Percentiles rank a stretch among this genome's conserved stretches.
These are phyloP conservation scores for Alternaria conjuncta DNA, from an alignment of 2,329 filamentous ascomycete species.

Conservation along the genomic window DNA sequence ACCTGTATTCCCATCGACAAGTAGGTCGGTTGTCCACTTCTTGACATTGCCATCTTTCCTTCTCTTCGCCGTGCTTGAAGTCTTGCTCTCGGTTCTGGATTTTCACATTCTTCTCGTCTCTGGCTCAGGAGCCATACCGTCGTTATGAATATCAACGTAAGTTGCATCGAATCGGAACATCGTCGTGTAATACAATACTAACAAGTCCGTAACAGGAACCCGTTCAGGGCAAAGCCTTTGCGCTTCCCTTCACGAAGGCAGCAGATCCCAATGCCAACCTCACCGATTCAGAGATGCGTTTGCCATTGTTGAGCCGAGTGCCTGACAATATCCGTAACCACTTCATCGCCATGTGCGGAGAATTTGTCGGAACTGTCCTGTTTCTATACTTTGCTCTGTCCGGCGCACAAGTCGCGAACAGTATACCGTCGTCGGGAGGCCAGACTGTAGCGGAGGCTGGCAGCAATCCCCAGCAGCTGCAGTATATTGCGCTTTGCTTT, in stretches of 20 bases:
- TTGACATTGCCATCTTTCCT: neutral
- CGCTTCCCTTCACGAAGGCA: conserved; percentile 20
- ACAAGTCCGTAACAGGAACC: conserved; percentile 6
- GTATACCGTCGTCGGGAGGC: conserved; percentile 25
- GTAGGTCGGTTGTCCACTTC: neutral
- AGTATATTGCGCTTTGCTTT: conserved; percentile 50
- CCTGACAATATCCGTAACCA: conserved; percentile 20
- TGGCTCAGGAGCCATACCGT: neutral
- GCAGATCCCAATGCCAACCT: conserved; percentile 15
- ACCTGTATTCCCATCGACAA: neutral
- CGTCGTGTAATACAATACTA: neutral
- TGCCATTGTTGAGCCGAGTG: conserved; percentile 13
- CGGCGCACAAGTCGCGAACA: conserved; percentile 51
- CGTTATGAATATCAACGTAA: neutral
- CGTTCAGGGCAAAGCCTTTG: conserved; percentile 19
- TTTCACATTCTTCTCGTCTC: neutral
- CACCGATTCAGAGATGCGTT: conserved; percentile 16
- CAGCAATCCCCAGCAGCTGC: conserved; percentile 45
- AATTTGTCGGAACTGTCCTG: conserved; percentile 50
- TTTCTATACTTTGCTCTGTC: conserved; percentile 51
- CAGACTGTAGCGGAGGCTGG: conserved; percentile 28
- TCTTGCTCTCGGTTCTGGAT: neutral
- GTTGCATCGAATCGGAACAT: neutral
- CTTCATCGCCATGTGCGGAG: conserved; percentile 36
- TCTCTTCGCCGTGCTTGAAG: neutral